phyloP scores from a whole-genome alignment of 805 yeast genomes.

The Candida rishiriensis region DNA sequence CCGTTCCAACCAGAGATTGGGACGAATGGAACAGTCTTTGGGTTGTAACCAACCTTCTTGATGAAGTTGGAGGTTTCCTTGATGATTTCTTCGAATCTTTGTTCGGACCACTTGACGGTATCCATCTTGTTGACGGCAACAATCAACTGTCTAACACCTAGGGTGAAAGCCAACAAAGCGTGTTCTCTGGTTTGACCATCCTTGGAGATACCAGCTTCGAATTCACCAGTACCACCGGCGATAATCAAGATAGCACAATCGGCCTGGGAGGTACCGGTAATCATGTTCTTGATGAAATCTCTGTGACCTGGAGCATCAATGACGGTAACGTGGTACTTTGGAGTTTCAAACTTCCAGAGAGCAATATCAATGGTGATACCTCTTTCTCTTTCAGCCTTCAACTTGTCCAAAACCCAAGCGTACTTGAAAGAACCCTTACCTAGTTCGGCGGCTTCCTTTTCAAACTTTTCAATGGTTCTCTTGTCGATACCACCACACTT shows the following conservation, averaged over 20 bases:
- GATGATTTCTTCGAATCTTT: conserved; percentile 72
- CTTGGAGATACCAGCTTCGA: conserved; percentile 93
- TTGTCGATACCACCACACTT: conserved; percentile 99
- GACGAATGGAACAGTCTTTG: conserved; percentile 79
- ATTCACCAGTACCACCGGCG: conserved; percentile 92
- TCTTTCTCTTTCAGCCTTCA: conserved; percentile 95
- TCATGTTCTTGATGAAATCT: conserved; percentile 95
- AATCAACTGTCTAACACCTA: conserved; percentile 82
- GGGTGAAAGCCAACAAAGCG: conserved; percentile 85
- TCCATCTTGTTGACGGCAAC: conserved; percentile 96
- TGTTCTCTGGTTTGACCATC: conserved; percentile 96
- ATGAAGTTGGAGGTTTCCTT: conserved; percentile 77
- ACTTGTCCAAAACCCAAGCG: conserved; percentile 96
- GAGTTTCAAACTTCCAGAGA: conserved; percentile 90
- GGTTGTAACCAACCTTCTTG: conserved; percentile 83
- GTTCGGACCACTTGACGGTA: conserved; percentile 83
- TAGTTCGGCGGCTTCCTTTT: conserved; percentile 96
- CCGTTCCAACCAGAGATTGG: conserved; percentile 93
- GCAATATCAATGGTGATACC: conserved; percentile 96
- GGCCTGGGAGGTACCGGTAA: conserved; percentile 92
- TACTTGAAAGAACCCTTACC: conserved; percentile 97
- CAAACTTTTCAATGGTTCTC: conserved; percentile 98
- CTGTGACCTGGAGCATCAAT: conserved; percentile 96
- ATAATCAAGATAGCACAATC: conserved; percentile 88
- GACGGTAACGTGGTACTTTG: conserved; percentile 83